Percentiles rank a stretch among this genome's conserved stretches.
Evolutionary conservation across 495 filamentous ascomycete genomes (phyloP).

Genomic region (Neurospora tetraspora): DNA sequence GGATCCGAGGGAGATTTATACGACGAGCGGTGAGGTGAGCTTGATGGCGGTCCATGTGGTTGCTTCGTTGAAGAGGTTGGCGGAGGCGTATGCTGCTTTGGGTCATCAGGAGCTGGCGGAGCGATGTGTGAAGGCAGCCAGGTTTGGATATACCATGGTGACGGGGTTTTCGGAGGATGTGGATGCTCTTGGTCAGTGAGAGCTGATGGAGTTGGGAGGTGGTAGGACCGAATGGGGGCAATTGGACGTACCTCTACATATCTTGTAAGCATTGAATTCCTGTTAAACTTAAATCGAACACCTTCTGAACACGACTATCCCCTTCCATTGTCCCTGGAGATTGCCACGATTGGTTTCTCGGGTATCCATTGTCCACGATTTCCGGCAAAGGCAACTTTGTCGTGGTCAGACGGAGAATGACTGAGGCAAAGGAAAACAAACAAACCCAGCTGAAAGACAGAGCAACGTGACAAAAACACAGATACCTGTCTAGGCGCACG

Average conservation of each 20-base stretch:
- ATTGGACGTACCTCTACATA: background rate
- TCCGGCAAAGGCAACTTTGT: background rate
- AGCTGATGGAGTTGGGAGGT: background rate
- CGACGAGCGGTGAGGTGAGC: slow-evolving; percentile 9
- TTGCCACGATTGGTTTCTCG: background rate
- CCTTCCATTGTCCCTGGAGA: background rate
- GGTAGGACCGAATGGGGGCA: background rate
- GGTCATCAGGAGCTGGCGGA: slow-evolving; percentile 19
- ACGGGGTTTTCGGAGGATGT: slow-evolving; percentile 18
- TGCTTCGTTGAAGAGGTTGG: slow-evolving; percentile 24
- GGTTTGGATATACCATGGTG: slow-evolving; percentile 28
- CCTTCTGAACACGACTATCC: no score
- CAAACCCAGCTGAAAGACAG: background rate
- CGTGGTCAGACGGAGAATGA: background rate
- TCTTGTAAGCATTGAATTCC: background rate
- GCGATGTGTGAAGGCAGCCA: slow-evolving; percentile 22
- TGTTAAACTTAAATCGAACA: background rate
- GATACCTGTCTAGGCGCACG: background rate
- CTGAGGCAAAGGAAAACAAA: background rate
- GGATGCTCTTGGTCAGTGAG: background rate
- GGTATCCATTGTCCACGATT: background rate
- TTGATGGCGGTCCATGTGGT: slow-evolving; percentile 33
- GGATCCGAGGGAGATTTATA: slow-evolving; percentile 19
- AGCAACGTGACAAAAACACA: background rate
- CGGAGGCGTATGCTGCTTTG: slow-evolving; percentile 23